Percentiles rank a stretch among this genome's conserved stretches.
phyloP scores from a whole-genome alignment of 176 grass and related monocot genomes.

The Luzula sylvatica region DNA sequence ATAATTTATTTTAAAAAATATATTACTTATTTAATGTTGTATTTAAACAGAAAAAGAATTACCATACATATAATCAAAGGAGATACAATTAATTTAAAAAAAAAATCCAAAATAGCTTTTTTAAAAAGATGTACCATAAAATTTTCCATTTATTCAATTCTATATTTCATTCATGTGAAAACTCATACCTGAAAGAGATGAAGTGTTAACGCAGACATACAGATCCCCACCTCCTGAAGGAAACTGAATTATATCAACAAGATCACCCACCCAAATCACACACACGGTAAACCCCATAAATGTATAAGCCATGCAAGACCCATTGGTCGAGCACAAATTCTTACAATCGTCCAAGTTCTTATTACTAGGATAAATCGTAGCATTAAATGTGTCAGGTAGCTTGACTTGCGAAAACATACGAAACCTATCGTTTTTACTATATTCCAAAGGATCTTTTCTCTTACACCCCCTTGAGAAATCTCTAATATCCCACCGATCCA shows the following conservation, averaged over 20 bases:
- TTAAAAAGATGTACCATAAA: too few relatives aligned
- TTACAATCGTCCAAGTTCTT: not conserved
- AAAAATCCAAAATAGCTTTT: not conserved
- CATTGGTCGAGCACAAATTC: not conserved
- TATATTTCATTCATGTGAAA: not conserved
- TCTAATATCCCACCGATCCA: not conserved
- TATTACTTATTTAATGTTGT: too few relatives aligned
- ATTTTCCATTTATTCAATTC: not conserved
- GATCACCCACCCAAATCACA: slow-evolving; percentile 1
- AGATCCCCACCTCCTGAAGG: not conserved
- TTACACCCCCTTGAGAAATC: not conserved
- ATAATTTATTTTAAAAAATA: too few relatives aligned
- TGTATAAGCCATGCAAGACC: slow-evolving; percentile 4
- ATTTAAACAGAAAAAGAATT: too few relatives aligned
- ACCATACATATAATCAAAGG: not conserved
- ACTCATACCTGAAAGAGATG: not conserved
- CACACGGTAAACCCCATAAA: slow-evolving; percentile 9
- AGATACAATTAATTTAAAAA: not conserved
- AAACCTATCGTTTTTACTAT: not conserved
- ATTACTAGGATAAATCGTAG: not conserved
- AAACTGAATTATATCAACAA: slow-evolving; percentile 6
- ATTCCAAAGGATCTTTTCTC: not conserved
- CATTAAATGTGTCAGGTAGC: slow-evolving; percentile 7
- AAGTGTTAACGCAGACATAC: slow-evolving; percentile 14
- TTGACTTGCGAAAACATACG: not conserved